Conservation (phyloP, 2,329 filamentous ascomycete genomes). For the Aspergillus cejpii region DNA sequence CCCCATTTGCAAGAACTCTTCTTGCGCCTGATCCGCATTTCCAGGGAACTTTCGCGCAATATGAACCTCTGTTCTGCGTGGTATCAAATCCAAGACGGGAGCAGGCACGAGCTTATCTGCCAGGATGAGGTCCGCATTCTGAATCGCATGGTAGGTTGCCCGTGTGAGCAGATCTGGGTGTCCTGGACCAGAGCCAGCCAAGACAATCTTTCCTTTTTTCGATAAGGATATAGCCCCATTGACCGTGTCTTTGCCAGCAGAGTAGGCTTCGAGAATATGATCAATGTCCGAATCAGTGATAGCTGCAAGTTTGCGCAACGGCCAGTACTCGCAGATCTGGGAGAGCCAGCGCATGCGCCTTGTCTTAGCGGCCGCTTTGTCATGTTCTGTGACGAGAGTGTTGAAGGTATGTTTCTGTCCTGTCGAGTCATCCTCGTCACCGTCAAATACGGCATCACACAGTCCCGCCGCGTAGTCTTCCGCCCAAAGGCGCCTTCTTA, state of each 20-base stretch:
- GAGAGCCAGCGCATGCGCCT: conserved; percentile 86
- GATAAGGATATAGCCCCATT: conserved; percentile 11
- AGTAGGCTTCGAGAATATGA: conserved; percentile 66
- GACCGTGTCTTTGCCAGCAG: conserved; percentile 23
- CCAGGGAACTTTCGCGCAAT: conserved; percentile 97
- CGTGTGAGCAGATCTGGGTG: conserved; percentile 86
- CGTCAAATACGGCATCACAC: conserved; percentile 39
- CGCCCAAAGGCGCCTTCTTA: conserved; percentile 64
- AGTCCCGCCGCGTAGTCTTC: conserved; percentile 57
- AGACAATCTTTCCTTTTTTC: conserved; percentile 63
- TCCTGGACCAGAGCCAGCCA: conserved; percentile 87
- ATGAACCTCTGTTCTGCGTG: conserved; percentile 77
- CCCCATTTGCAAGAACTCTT: conserved; percentile 76
- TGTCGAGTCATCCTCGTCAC: conserved; percentile 44
- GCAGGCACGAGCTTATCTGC: conserved; percentile 59
- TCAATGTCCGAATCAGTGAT: conserved; percentile 77
- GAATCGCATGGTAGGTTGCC: conserved; percentile 44
- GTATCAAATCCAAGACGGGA: conserved; percentile 79
- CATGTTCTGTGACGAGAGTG: conserved; percentile 65
- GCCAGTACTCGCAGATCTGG: conserved; percentile 99
- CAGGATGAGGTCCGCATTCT: conserved; percentile 44
- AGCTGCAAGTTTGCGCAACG: conserved; percentile 69
- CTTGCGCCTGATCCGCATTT: conserved; percentile 88
- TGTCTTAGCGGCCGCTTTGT: conserved; percentile 66
- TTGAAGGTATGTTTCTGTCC: conserved; percentile 77